A percentile compares a stretch with the other conserved stretches of the same genome.
Conservation (phyloP, 345 rosid genomes). For the Salix udensis region DNA sequence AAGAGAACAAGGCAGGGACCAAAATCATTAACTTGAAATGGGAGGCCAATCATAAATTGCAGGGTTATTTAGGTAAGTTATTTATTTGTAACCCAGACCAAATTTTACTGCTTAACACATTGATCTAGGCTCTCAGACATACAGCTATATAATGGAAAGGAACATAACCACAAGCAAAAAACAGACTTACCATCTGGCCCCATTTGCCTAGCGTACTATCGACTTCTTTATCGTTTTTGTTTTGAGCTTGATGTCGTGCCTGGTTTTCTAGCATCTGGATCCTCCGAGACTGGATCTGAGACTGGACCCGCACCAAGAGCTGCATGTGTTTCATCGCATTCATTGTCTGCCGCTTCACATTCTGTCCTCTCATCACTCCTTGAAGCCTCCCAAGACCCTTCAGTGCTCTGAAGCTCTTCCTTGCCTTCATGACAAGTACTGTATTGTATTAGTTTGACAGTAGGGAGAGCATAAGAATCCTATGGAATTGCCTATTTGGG, state of each 20-base stretch:
- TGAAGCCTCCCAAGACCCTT: slow-evolving; percentile 97
- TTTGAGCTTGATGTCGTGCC: slow-evolving; percentile 54
- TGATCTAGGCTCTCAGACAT: neutral
- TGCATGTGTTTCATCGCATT: slow-evolving; percentile 96
- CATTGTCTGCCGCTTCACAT: slow-evolving; percentile 78
- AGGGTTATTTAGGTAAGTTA: neutral
- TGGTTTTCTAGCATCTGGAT: slow-evolving; percentile 82
- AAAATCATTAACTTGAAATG: neutral
- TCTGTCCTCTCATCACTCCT: slow-evolving; percentile 88
- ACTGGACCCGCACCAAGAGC: slow-evolving; percentile 80
- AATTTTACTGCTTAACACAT: neutral
- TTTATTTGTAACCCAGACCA: neutral
- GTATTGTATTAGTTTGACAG: neutral
- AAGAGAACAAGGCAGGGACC: neutral
- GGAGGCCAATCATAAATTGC: neutral
- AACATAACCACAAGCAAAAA: neutral
- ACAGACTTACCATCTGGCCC: slow-evolving; percentile 48
- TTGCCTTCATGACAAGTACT: slow-evolving; percentile 51
- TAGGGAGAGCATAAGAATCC: slow-evolving; percentile 2
- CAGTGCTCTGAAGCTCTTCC: slow-evolving; percentile 85
- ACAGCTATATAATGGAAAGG: neutral
- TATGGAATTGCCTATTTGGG: neutral
- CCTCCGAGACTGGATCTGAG: slow-evolving; percentile 94
- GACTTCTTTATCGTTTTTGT: slow-evolving; percentile 44
- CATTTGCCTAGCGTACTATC: slow-evolving; percentile 61